Conservation (phyloP, 2,329 filamentous ascomycete species). For the Myriosclerotinia duriaeana region DNA sequence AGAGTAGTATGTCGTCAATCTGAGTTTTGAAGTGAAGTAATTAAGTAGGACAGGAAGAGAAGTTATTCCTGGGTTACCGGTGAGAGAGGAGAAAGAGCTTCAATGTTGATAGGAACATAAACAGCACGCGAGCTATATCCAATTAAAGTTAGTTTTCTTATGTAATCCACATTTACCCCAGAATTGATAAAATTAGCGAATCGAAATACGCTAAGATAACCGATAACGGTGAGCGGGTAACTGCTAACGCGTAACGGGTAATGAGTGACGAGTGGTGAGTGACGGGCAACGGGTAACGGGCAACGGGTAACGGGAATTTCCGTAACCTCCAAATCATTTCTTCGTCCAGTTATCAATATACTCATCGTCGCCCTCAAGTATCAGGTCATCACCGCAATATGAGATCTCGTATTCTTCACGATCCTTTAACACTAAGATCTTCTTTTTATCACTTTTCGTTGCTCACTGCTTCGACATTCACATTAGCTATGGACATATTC, state of each 20-base stretch:
- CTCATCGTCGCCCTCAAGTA: too few species aligned
- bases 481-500: too few species aligned
- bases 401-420: too few species aligned
- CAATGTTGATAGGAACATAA: slow-evolving; percentile 4
- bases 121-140: slow-evolving; percentile 18
- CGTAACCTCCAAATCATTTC: too few species aligned
- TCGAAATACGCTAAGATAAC: background rate
- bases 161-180: background rate
- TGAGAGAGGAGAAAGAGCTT: background rate
- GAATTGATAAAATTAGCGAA: background rate
- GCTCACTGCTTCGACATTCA: too few species aligned
- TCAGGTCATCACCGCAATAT: too few species aligned
- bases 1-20: background rate
- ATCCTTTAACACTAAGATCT: too few species aligned
- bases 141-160: background rate
- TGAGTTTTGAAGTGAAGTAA: background rate
- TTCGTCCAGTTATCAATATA: too few species aligned
- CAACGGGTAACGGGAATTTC: too few species aligned
- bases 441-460: too few species aligned
- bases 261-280: too few species aligned
- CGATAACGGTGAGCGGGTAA: background rate
- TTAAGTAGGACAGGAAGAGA: background rate
- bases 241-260: too few species aligned
- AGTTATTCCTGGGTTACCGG: background rate
- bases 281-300: background rate